Percentiles rank a stretch among this genome's conserved stretches.
phyloP scores from a whole-genome alignment of 2,329 filamentous ascomycete genomes.

The Elsinoe arachidis region DNA sequence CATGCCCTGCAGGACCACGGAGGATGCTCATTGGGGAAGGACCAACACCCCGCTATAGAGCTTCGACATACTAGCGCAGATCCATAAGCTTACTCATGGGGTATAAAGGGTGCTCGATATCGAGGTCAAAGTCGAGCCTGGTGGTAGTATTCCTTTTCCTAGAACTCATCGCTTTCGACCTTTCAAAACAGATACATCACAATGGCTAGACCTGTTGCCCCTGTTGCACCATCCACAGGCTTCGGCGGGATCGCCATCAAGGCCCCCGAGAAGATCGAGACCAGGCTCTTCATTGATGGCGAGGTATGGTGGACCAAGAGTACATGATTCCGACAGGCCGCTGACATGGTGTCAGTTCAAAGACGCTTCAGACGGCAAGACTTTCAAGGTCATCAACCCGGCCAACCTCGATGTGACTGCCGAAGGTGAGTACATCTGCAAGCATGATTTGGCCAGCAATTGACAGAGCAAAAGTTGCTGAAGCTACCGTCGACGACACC shows the following conservation, averaged over 20 bases:
- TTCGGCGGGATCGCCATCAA: background rate
- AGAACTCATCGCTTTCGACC: too few relatives aligned
- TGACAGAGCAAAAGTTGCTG: slow-evolving; percentile 28
- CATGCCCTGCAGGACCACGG: too few relatives aligned
- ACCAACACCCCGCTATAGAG: background rate
- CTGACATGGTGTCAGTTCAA: slow-evolving; percentile 29
- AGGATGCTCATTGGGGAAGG: background rate
- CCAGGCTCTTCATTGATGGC: slow-evolving; percentile 44
- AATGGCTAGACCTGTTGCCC: background rate
- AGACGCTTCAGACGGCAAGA: slow-evolving; percentile 38
- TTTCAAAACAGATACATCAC: background rate
- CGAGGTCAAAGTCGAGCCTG: too few relatives aligned
- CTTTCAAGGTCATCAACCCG: slow-evolving; percentile 39
- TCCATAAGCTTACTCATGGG: background rate
- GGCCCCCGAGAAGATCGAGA: slow-evolving; percentile 26
- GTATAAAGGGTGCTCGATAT: background rate
- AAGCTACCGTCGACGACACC: slow-evolving; percentile 38
- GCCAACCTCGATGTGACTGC: slow-evolving; percentile 34
- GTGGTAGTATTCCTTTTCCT: too few relatives aligned
- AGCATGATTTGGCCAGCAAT: background rate
- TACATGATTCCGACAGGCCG: background rate
- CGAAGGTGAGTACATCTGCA: slow-evolving; percentile 21
- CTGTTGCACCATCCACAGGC: background rate
- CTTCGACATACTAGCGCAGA: background rate
- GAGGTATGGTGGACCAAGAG: slow-evolving; percentile 26